Percentiles rank a stretch among this genome's conserved stretches.
Evolutionary conservation across 2,329 filamentous ascomycete species (phyloP).

Genomic region (Penicillium sp.): DNA sequence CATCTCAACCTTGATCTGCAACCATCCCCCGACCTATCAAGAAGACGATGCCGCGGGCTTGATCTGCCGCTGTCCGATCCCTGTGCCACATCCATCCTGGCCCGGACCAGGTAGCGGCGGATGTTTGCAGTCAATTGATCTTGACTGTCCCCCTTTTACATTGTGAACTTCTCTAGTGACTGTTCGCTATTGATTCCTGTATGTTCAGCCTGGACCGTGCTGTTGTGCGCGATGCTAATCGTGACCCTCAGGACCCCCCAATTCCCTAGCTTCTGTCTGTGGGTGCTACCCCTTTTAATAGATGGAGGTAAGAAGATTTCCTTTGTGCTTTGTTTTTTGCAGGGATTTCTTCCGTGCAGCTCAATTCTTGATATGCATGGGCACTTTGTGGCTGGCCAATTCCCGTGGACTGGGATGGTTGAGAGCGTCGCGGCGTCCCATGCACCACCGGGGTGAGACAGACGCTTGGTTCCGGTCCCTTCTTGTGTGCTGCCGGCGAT

Average conservation of each 20-base stretch:
- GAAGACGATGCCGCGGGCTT: conserved; percentile 9
- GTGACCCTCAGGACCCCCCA: not conserved
- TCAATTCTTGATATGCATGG: not conserved
- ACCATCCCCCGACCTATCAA: not conserved
- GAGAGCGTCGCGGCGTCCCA: conserved; percentile 6
- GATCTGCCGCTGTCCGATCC: conserved; percentile 12
- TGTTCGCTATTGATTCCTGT: conserved; percentile 4
- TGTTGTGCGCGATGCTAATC: not conserved
- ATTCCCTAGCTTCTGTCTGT: not conserved
- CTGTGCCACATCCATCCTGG: conserved; percentile 14
- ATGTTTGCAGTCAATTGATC: conserved; percentile 14
- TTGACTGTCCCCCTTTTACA: conserved; percentile 2
- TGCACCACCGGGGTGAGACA: conserved; percentile 21
- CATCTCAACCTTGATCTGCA: not conserved
- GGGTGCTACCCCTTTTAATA: not conserved
- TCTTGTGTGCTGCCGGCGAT: conserved; percentile 4
- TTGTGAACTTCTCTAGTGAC: not conserved
- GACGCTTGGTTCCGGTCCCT: conserved; percentile 12
- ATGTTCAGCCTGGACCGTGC: not conserved
- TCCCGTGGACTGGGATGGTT: conserved; percentile 4
- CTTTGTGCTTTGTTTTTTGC: not conserved
- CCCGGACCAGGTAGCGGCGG: conserved; percentile 11
- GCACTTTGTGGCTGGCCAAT: conserved; percentile 2
- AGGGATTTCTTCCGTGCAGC: not conserved
- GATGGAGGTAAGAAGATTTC: not conserved